Evolutionary conservation across 192 early-diverging fungal genomes (phyloP).

Genomic region (Linnemannia zychae): DNA sequence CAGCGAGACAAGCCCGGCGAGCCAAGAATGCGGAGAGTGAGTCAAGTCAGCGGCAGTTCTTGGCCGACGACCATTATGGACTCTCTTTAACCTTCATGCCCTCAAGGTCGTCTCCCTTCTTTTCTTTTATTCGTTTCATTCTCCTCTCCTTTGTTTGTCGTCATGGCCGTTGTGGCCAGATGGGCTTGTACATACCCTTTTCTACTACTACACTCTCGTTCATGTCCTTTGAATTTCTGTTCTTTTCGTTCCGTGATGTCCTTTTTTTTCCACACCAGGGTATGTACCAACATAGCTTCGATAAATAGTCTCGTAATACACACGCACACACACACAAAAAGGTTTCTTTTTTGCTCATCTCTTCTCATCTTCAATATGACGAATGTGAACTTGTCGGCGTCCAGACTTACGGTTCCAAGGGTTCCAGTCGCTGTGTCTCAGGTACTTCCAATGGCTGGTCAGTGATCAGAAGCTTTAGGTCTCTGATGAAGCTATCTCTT

Average conservation of each 20-base stretch:
- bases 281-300: conserved; percentile 7
- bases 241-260: neutral
- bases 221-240: neutral
- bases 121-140: neutral
- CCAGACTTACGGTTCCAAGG: too few relatives aligned
- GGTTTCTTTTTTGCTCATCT: too few relatives aligned
- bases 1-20: neutral
- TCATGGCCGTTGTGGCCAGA: neutral
- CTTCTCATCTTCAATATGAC: too few relatives aligned
- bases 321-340: too few relatives aligned
- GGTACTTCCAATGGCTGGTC: too few relatives aligned
- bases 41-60: neutral
- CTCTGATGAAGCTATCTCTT: too few relatives aligned
- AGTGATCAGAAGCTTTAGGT: too few relatives aligned
- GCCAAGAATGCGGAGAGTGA: neutral
- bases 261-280: neutral
- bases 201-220: neutral
- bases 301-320: neutral
- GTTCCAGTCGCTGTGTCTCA: too few relatives aligned
- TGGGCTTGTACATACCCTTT: conserved; percentile 13
- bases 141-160: neutral
- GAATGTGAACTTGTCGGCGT: too few relatives aligned
- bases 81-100: neutral
- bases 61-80: conserved; percentile 1
- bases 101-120: neutral